Percentiles rank a stretch among this genome's conserved stretches.
Conservation (phyloP, 2,329 filamentous ascomycete genomes). For the Colletotrichum sp. region DNA sequence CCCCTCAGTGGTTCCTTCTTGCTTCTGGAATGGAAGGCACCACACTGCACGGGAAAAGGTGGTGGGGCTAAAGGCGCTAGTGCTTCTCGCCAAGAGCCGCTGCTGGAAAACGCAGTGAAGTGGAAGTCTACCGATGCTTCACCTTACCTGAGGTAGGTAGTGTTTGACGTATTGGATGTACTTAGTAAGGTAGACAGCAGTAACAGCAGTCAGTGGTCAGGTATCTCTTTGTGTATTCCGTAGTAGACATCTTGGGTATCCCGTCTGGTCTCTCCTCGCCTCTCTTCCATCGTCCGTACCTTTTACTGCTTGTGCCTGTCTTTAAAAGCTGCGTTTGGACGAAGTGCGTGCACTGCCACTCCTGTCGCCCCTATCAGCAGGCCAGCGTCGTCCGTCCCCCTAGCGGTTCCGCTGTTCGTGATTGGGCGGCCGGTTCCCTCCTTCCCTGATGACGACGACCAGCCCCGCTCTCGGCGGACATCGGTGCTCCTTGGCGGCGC, state of each 20-base stretch:
- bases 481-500: slow-evolving; percentile 17
- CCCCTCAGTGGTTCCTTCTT: slow-evolving; percentile 4
- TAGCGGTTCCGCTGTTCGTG: neutral
- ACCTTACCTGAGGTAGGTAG: neutral
- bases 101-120: neutral
- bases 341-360: slow-evolving; percentile 9
- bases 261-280: neutral
- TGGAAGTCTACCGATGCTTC: neutral
- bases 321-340: neutral
- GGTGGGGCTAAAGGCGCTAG: neutral
- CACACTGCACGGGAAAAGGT: neutral
- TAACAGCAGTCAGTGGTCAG: neutral
- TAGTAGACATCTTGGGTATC: neutral
- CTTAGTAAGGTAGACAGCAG: neutral
- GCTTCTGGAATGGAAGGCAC: slow-evolving; percentile 11
- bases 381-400: neutral
- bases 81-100: slow-evolving; percentile 15
- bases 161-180: neutral
- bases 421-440: slow-evolving; percentile 8
- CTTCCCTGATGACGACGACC: slow-evolving; percentile 17
- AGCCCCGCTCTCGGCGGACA: slow-evolving; percentile 18
- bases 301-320: neutral
- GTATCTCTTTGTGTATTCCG: neutral
- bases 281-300: neutral
- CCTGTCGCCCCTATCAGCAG: slow-evolving; percentile 6